Evolutionary conservation across 2,329 filamentous ascomycete genomes (phyloP), one percentile per base, ranked within the genome.

Genomic region (Madurella fahalii): DNA sequence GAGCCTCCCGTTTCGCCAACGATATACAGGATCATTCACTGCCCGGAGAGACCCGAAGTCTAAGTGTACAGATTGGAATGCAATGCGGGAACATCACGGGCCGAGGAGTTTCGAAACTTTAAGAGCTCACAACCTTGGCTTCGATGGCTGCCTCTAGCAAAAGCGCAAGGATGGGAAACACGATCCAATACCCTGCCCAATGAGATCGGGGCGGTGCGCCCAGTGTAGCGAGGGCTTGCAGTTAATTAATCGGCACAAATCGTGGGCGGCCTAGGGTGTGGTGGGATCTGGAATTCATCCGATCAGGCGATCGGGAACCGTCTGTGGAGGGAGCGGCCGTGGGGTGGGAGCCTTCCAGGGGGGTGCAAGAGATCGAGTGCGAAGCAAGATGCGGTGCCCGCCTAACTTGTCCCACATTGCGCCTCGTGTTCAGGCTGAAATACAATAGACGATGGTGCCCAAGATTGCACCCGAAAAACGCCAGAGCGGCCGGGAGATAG

Each of bases 401-500:
- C 34, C 30, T 46, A 11, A 46, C 13, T 46, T 49, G 46, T 58
- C 55, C 41, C 47, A 50, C 53, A 39, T 25, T 40, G 47, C 47
- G 56, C 50, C 50, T 56, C 52, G 50, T 53, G 49, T 61, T 57
- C 49, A 59, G 56, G 52, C 54, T 58, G 57, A 56, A 46, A 56
- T 52, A 34, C 40, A 15, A 20, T 4, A 15, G 31, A 39, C 20
- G 48, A 47, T 49, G 53, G 42, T 53, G 50, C 48, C 58, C 56
- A 60, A 60, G 50, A 54, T 52, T 44, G 48, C 55, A 47, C 51
- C 40, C 47, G 46, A 47, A 47, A 41, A 46, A 57, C 44, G 40
- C 31, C 17, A 39, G 15, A 40, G 34, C 11, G 31, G 39, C 44
- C 7, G 25, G 25, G 25, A 25, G 25, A 25, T 25, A 25, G 25